Conservation (phyloP, 345 rosid species). For the Abelmoschus esculentus region DNA sequence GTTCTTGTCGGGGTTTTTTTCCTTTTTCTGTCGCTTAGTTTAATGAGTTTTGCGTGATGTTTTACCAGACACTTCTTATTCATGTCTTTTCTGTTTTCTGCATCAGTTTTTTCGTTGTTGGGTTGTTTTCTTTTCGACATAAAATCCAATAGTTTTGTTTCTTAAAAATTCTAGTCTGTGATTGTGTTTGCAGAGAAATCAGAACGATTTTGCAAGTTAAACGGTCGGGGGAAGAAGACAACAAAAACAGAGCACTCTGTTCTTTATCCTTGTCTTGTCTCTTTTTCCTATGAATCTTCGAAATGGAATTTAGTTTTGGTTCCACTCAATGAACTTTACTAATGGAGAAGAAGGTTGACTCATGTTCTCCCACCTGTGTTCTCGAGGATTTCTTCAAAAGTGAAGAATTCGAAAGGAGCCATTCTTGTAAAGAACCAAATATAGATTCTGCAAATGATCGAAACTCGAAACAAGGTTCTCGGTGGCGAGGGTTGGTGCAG, state of each 20-base stretch:
- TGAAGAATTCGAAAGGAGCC: slow-evolving; percentile 42
- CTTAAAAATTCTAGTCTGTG: neutral
- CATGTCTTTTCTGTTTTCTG: no score
- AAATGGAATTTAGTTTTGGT: neutral
- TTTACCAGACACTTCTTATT: no score
- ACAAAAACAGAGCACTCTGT: slow-evolving; percentile 1
- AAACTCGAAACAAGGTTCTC: slow-evolving; percentile 31
- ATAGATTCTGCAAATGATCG: slow-evolving; percentile 22
- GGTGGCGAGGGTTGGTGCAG: slow-evolving; percentile 34
- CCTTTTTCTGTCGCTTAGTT: neutral
- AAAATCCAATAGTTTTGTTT: neutral
- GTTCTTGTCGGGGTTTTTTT: neutral
- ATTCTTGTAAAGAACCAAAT: slow-evolving; percentile 28
- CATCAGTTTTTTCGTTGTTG: neutral
- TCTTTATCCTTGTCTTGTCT: neutral
- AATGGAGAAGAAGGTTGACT: slow-evolving; percentile 36
- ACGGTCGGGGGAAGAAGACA: neutral
- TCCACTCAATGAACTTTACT: neutral
- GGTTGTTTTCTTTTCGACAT: no score
- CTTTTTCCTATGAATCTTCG: neutral
- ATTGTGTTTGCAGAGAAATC: neutral
- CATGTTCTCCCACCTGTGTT: slow-evolving; percentile 63
- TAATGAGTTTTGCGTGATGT: neutral
- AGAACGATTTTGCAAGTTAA: neutral
- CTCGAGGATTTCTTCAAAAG: slow-evolving; percentile 79